These are phyloP conservation scores for Penicillium maclennaniae DNA, from an alignment of 495 filamentous ascomycete genomes.

Conservation along the genomic window DNA sequence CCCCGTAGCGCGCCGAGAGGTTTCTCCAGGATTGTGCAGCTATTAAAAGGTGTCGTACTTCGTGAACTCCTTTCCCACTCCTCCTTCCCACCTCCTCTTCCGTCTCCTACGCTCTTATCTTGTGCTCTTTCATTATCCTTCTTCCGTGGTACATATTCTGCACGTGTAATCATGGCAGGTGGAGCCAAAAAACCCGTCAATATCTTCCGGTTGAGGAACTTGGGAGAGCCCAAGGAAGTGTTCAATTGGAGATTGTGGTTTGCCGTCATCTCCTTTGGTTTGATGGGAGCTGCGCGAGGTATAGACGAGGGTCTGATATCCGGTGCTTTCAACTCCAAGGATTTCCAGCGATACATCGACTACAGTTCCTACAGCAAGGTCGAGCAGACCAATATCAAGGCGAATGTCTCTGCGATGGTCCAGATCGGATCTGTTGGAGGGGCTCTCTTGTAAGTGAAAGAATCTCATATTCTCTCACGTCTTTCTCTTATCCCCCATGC, in stretches of 20 bases:
- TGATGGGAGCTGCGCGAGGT: slow-evolving; percentile 62
- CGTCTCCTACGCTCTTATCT: neutral
- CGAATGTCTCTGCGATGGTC: slow-evolving; percentile 69
- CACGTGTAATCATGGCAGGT: slow-evolving; percentile 48
- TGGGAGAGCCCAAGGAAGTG: slow-evolving; percentile 52
- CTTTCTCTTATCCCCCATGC: neutral
- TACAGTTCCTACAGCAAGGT: slow-evolving; percentile 52
- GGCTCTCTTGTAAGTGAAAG: slow-evolving; percentile 50
- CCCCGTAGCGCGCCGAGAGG: slow-evolving; percentile 10
- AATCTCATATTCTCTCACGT: neutral
- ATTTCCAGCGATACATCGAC: slow-evolving; percentile 57
- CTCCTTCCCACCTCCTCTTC: neutral
- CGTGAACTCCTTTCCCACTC: neutral
- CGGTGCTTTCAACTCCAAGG: slow-evolving; percentile 58
- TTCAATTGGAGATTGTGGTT: slow-evolving; percentile 67
- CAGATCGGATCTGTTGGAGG: slow-evolving; percentile 66
- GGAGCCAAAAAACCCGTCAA: slow-evolving; percentile 64
- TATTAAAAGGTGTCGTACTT: slow-evolving; percentile 8
- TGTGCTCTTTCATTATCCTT: neutral
- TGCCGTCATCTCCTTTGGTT: slow-evolving; percentile 61
- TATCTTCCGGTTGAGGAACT: slow-evolving; percentile 56
- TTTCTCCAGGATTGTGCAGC: neutral
- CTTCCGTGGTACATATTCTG: neutral
- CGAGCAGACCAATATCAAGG: slow-evolving; percentile 58
- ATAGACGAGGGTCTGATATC: slow-evolving; percentile 72